These are phyloP conservation scores for Nannochloropsis gaditana DNA, from an alignment of 108 stramenopile genomes.

Conservation along the genomic window DNA sequence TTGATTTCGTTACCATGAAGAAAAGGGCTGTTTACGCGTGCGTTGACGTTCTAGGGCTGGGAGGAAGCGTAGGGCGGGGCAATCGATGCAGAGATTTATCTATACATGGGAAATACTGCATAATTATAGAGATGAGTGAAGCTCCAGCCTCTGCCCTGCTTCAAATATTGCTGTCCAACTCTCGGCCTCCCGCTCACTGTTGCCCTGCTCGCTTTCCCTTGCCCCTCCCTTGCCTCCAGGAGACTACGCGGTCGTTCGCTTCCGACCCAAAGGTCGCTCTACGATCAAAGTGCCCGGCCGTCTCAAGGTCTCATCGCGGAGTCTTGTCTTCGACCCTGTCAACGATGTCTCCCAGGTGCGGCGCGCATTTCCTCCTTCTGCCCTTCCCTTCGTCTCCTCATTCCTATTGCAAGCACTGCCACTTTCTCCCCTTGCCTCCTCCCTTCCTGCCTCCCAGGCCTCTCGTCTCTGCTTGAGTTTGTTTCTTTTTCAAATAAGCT, in stretches of 20 bases:
- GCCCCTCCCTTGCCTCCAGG: neutral
- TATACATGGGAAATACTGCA: too few species aligned
- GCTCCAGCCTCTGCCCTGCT: too few species aligned
- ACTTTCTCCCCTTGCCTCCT: neutral
- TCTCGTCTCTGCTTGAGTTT: too few species aligned
- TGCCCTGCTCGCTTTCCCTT: neutral
- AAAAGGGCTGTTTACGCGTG: too few species aligned
- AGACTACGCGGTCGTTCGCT: neutral
- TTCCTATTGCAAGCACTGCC: neutral
- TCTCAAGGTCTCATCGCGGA: conserved; percentile 55
- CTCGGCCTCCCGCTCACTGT: conserved; percentile 25
- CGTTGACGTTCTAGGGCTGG: too few species aligned
- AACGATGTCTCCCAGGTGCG: conserved; percentile 27
- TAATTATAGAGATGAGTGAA: too few species aligned
- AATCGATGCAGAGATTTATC: too few species aligned
- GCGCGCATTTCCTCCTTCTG: neutral
- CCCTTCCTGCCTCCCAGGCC: neutral
- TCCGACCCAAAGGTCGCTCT: conserved; percentile 21
- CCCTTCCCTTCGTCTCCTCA: neutral
- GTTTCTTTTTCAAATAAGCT: too few species aligned
- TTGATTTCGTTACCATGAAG: too few species aligned
- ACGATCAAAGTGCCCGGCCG: conserved; percentile 48
- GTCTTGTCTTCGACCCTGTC: conserved; percentile 55
- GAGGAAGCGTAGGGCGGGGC: too few species aligned
- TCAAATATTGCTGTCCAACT: too few species aligned